Percentiles rank a stretch among this genome's conserved stretches.
Conservation (phyloP, 2,329 filamentous ascomycete genomes). For the Fusarium sarcochroum region DNA sequence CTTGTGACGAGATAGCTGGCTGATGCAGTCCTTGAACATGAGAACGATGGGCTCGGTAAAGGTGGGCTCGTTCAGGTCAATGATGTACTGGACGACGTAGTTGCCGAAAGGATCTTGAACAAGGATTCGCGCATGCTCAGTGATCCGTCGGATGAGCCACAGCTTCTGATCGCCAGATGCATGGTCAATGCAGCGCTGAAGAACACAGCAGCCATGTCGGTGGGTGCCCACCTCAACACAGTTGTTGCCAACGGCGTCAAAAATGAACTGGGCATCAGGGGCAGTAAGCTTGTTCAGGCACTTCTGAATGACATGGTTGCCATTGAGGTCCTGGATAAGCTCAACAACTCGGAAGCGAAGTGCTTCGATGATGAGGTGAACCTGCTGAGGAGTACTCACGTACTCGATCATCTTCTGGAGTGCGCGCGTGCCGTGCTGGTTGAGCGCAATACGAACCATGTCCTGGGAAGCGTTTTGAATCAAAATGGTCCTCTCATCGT, state of each 20-base stretch:
- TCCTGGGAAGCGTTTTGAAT: conserved; percentile 90
- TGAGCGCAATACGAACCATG: conserved; percentile 93
- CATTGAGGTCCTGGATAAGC: conserved; percentile 96
- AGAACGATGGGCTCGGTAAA: conserved; percentile 92
- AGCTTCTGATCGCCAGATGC: conserved; percentile 91
- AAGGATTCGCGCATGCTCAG: conserved; percentile 85
- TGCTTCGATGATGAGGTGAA: conserved; percentile 88
- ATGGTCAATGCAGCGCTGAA: conserved; percentile 98
- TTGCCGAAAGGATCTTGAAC: conserved; percentile 99
- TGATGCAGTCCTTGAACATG: conserved; percentile 82
- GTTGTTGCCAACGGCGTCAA: conserved; percentile 88
- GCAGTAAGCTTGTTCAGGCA: conserved; percentile 94
- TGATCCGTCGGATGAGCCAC: conserved; percentile 89
- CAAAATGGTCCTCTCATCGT: conserved; percentile 92
- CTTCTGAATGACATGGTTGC: conserved; percentile 99
- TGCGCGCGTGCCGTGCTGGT: conserved; percentile 96
- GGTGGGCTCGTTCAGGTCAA: conserved; percentile 88
- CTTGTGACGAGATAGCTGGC: conserved; percentile 88
- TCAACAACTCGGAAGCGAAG: conserved; percentile 89
- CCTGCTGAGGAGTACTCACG: conserved; percentile 87
- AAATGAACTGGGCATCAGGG: conserved; percentile 93
- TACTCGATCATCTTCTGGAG: conserved; percentile 99
- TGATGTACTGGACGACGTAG: conserved; percentile 98
- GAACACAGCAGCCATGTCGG: conserved; percentile 96
- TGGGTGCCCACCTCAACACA: conserved; percentile 95